Conservation (phyloP, 352 stramenopile genomes). For the Peronospora belbahrii region DNA sequence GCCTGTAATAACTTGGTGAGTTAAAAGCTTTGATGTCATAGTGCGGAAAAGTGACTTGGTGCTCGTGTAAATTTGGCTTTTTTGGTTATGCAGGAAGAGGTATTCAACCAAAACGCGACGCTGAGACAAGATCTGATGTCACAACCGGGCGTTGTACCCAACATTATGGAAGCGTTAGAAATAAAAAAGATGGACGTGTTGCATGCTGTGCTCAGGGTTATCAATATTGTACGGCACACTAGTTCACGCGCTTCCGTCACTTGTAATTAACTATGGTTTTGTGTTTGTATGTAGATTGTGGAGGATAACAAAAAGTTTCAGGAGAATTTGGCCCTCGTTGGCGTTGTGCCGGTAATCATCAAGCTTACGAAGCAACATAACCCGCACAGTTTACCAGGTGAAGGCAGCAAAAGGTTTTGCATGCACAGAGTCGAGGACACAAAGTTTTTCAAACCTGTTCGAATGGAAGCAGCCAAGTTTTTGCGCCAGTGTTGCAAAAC, state of each 20-base stretch:
- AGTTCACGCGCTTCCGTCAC: not conserved
- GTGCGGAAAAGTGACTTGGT: no score
- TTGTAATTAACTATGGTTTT: conserved; percentile 3
- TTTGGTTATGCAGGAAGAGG: conserved; percentile 43
- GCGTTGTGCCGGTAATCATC: conserved; percentile 87
- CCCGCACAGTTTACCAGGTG: conserved; percentile 19
- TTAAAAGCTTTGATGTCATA: not conserved
- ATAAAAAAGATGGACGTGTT: conserved; percentile 87
- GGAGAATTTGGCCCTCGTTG: conserved; percentile 87
- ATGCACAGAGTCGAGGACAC: conserved; percentile 14
- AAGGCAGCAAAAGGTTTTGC: conserved; percentile 12
- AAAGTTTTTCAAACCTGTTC: conserved; percentile 49
- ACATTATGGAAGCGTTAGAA: conserved; percentile 90
- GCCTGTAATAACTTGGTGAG: conserved; percentile 63
- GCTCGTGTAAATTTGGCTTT: not conserved
- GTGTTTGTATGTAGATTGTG: conserved; percentile 56
- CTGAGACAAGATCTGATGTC: conserved; percentile 82
- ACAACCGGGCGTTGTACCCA: conserved; percentile 86
- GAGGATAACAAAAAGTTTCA: conserved; percentile 88
- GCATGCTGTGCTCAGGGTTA: conserved; percentile 75
- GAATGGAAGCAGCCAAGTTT: conserved; percentile 84
- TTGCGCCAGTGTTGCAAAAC: conserved; percentile 85
- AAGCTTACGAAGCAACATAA: conserved; percentile 70
- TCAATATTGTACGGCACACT: conserved; percentile 57
- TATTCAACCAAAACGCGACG: conserved; percentile 71